These are phyloP conservation scores for Sporisorium exsertum DNA, from an alignment of 1,284 basidiomycete genomes.

Conservation along the genomic window DNA sequence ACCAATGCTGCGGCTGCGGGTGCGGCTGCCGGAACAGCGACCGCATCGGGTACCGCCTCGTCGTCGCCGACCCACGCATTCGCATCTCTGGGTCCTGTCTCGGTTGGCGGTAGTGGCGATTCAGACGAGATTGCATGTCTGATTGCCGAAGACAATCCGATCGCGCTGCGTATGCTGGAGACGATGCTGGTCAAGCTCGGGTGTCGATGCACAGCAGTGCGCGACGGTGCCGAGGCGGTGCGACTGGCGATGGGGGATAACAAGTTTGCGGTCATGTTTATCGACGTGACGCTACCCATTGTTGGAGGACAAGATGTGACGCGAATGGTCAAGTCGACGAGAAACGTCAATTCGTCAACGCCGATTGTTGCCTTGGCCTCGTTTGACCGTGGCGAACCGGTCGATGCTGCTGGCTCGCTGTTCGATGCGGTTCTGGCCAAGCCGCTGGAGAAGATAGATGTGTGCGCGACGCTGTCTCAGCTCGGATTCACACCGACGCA, in stretches of 20 bases:
- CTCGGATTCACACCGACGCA: conserved; percentile 54
- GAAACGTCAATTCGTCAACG: conserved; percentile 85
- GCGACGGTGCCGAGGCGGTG: conserved; percentile 95
- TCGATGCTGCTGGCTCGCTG: conserved; percentile 71
- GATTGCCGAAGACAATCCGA: conserved; percentile 96
- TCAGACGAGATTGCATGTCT: conserved; percentile 80
- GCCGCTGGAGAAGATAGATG: conserved; percentile 60
- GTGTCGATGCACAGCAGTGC: conserved; percentile 90
- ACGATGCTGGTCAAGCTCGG: conserved; percentile 90
- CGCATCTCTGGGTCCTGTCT: conserved; percentile 8
- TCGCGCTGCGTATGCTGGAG: conserved; percentile 75
- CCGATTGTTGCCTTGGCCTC: conserved; percentile 86
- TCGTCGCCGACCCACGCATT: conserved; percentile 34
- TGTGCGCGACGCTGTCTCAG: conserved; percentile 49
- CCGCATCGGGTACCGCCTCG: conserved; percentile 23
- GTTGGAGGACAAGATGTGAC: conserved; percentile 93
- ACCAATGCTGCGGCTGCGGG: conserved; percentile 6
- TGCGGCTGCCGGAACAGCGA: conserved; percentile 5
- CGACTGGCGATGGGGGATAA: conserved; percentile 97
- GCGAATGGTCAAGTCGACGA: conserved; percentile 92
- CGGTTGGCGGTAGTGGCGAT: conserved; percentile 24
- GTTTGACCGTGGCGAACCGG: conserved; percentile 59
- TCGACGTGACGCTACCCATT: conserved; percentile 90
- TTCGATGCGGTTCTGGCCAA: conserved; percentile 65
- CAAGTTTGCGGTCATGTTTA: conserved; percentile 78